Conservation (phyloP, 176 grass and related monocot genomes). For the Dendrocalamus sinicus region DNA sequence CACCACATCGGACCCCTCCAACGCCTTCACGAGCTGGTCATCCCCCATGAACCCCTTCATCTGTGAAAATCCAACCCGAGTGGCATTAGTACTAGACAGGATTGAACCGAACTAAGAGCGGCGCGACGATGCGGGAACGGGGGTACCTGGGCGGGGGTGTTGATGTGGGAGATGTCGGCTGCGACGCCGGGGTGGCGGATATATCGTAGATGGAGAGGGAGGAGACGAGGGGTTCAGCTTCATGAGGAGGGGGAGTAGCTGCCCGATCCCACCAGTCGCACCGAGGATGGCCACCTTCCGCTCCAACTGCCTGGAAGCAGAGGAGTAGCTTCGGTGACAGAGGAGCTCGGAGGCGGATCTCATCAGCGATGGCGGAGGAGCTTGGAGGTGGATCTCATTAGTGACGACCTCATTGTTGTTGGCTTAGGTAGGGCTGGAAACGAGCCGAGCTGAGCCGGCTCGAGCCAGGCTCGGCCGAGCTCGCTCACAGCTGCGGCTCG, state of each 20-base stretch:
- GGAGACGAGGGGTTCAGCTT: constrained; percentile 63
- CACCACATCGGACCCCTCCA: constrained; percentile 52
- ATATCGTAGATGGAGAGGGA: constrained; percentile 62
- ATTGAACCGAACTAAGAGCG: neutral
- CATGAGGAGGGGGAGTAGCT: constrained; percentile 57
- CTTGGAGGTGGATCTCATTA: constrained; percentile 14
- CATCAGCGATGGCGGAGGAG: no score
- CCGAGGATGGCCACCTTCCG: no score
- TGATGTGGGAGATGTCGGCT: constrained; percentile 61
- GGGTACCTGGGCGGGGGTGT: constrained; percentile 44
- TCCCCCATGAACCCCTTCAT: constrained; percentile 51
- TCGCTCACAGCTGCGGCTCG: no score
- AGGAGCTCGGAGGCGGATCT: no score
- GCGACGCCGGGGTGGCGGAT: constrained; percentile 58
- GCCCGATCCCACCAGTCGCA: constrained; percentile 47
- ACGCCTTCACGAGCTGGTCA: constrained; percentile 50
- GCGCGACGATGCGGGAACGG: neutral
- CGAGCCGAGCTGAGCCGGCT: no score
- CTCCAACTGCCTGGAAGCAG: no score
- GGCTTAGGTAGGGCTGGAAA: no score
- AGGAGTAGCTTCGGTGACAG: no score
- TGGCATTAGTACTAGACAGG: neutral
- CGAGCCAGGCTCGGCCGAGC: no score
- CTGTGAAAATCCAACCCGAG: constrained; percentile 27
- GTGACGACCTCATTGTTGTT: constrained; percentile 40